Evolutionary conservation across 2,329 filamentous ascomycete genomes (phyloP).

Genomic region (Fusarium fracticaudum): DNA sequence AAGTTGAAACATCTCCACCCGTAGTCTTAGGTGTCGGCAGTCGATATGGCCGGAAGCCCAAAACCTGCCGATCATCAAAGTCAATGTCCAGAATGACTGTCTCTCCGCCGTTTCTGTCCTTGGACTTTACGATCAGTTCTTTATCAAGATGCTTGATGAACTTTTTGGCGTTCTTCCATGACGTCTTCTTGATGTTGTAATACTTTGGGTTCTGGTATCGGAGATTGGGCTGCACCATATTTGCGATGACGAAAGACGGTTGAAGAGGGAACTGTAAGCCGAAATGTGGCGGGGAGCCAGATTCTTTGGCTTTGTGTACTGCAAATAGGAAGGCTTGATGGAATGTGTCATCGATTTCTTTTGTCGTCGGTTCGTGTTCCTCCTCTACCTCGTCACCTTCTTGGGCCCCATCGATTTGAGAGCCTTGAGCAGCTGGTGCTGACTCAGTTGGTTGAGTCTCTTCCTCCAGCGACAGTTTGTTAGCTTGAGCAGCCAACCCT

Average conservation of each 20-base stretch:
- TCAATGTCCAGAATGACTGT: slow-evolving; percentile 37
- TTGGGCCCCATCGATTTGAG: neutral
- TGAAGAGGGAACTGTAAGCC: slow-evolving; percentile 35
- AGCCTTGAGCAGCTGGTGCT: neutral
- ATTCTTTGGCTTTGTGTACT: slow-evolving; percentile 28
- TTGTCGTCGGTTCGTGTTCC: slow-evolving; percentile 32
- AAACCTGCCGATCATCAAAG: slow-evolving; percentile 29
- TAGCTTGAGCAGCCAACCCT: neutral
- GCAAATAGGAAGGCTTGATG: slow-evolving; percentile 36
- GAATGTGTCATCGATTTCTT: slow-evolving; percentile 31
- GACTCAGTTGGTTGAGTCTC: neutral
- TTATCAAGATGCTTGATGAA: slow-evolving; percentile 39
- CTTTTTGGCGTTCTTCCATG: slow-evolving; percentile 38
- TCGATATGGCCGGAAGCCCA: slow-evolving; percentile 29
- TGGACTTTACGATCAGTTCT: slow-evolving; percentile 13
- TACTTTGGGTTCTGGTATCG: slow-evolving; percentile 28
- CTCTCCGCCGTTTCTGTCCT: slow-evolving; percentile 37
- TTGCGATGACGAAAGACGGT: slow-evolving; percentile 37
- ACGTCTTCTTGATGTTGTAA: slow-evolving; percentile 39
- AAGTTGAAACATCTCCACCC: neutral
- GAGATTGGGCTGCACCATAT: slow-evolving; percentile 37
- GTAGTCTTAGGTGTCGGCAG: slow-evolving; percentile 18
- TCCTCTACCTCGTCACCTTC: neutral
- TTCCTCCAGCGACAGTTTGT: neutral
- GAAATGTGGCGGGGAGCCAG: slow-evolving; percentile 18